Evolutionary conservation across 2,329 filamentous ascomycete genomes (phyloP), one percentile per base, ranked within the genome.

Genomic region (Pseudopithomyces chartarum): DNA sequence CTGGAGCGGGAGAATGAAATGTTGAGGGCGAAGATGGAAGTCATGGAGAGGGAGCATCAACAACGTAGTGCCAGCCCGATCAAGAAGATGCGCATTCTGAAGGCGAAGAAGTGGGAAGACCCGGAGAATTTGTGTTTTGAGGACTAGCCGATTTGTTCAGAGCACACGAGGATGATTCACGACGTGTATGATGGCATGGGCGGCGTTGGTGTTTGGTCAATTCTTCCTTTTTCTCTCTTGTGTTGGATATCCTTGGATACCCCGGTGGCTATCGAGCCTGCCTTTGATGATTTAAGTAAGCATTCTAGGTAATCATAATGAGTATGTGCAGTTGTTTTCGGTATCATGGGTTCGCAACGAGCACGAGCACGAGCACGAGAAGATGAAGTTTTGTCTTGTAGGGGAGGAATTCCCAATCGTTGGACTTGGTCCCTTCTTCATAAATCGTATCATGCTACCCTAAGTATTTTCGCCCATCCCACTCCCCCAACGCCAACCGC

Each of bases 11-110:
- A 82, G 55, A 81, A 81, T 61, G 73, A 72, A 48, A 38, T 68
- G 52, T 52, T 75, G 54, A 72, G 67, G 56, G 70, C 72, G 44
- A 76, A 66, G 60, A 46, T 82, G 43, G 76, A 78, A 58, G 64
- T 55, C 17, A 59, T 73, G 43, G 78, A 81, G 68, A 62, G 79
- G 19, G 77, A 80, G 60, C 73, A 68, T 53, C 68, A 68, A 56
- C 58, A 57, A 42, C 59, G 66, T 36, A 74, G 71, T 57, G 59
- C 77, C 60, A 81, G 78, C 67, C 80, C 79, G 29, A 74, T 78
- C 17, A 81, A 80, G 74, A 82, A 80, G 71, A 78, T 81, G 73
- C 72, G 79, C 57, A 78, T 81, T 49, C 62, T 82, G 33, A 82
- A 82, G 73, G 73, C 75, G 50, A 80, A 79, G 69, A 79, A 75